Base-by-base conservation (phyloP, 163 green algal species). In the Scenedesmus sp. region DNA sequence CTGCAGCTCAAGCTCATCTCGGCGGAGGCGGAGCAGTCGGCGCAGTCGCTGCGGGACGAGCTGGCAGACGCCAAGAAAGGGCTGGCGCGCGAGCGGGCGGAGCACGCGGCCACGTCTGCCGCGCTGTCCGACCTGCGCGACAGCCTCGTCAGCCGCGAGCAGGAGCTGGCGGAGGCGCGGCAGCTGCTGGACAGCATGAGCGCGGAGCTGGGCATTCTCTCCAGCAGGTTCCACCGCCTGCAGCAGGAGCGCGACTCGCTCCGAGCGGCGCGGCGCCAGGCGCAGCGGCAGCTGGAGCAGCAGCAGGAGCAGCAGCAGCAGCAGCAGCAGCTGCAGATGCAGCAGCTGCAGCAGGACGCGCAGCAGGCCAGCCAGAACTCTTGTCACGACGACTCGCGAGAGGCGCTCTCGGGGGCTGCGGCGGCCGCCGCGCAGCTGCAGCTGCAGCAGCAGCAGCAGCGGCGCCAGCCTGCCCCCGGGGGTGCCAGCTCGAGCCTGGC, bases 121-220 rank as follows among this genome's bases (percentile, higher is more conserved):
- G 63, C 51, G 18, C 15, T 76, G 50, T 28, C n/a, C 1, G 63
- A 75, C 39, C 22, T 60, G 42, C 31, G 56, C 24, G 33, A 45
- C 50, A 82, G 57, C 54, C 66, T 87, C 1, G 60, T 50, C 2
- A 48, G 58, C 15, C 58, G 60, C n/a, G 73, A 85, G 31, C 65
- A 72, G 70, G 77, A 90, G 80, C 74, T 86, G 34, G 67, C 51
- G 1, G 72, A 82, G 18, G 76, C 76, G 9, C 42, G 71, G 62
- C 42, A 62, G 31, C 72, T 87, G 73, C 80, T 88, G 74, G 67
- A 90, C 28, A 79, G 76, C 18, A 65, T 88, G 56, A 78, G 85
- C 15, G 83, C 84, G 58, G 85, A 90, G 77, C 72, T 90, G 17
- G 83, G 85, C 63, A 75, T 88, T 36, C 31, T 87, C 22, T 70